Evolutionary conservation across 257 asterid species (phyloP).

Genomic region (Solanum tarapatanum): DNA sequence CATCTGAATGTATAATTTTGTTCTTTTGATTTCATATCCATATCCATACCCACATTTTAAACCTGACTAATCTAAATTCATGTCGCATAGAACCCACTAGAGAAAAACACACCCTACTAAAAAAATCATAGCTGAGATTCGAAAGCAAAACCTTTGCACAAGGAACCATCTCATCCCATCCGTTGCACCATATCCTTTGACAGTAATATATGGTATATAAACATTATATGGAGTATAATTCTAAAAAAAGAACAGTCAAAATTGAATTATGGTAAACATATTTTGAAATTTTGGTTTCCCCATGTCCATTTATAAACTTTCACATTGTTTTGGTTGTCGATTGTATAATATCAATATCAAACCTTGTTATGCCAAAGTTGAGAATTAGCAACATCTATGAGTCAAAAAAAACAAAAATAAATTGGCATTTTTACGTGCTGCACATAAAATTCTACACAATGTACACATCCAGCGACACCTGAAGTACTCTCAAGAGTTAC

Average conservation of each 20-base stretch:
- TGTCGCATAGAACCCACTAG: not conserved
- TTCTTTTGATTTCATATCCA: too few relatives aligned
- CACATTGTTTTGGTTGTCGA: not conserved
- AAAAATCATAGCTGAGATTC: too few relatives aligned
- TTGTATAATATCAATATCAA: not conserved
- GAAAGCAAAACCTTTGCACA: not conserved
- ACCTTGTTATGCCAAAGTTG: not conserved
- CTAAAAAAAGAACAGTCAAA: not conserved
- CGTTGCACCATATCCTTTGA: not conserved
- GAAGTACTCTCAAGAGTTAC: not conserved
- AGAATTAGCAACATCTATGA: not conserved
- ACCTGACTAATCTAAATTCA: not conserved
- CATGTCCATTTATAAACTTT: not conserved
- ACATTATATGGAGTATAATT: not conserved
- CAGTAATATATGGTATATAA: not conserved
- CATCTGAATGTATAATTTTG: too few relatives aligned
- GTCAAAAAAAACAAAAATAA: not conserved
- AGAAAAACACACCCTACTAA: not conserved
- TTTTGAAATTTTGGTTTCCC: not conserved
- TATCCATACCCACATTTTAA: too few relatives aligned
- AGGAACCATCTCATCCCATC: not conserved
- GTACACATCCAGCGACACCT: not conserved
- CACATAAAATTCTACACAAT: not conserved
- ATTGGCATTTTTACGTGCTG: not conserved
- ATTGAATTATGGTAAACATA: not conserved